Conservation (phyloP, 2,329 filamentous ascomycete genomes). For the Hyphodiscus sp. region DNA sequence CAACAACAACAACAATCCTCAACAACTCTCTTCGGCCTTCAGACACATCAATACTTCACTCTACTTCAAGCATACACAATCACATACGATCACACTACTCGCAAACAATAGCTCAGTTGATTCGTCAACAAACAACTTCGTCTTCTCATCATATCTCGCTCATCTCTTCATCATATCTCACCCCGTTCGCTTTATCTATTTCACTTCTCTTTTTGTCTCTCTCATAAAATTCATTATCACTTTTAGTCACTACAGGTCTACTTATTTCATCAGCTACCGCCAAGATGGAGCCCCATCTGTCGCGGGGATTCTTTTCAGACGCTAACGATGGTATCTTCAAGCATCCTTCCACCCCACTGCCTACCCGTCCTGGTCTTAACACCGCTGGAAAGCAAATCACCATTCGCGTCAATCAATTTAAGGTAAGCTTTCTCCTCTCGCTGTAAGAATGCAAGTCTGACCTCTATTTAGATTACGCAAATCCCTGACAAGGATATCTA, state of each 20-base stretch:
- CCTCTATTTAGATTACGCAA: slow-evolving; percentile 38
- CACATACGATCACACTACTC: too few relatives aligned
- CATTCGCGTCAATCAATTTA: slow-evolving; percentile 67
- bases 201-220: background rate
- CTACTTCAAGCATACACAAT: background rate
- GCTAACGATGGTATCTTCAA: slow-evolving; percentile 18
- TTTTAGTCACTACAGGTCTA: slow-evolving; percentile 2
- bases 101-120: slow-evolving; percentile 4
- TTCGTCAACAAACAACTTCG: slow-evolving; percentile 13
- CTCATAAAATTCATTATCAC: slow-evolving; percentile 2
- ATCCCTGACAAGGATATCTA: slow-evolving; percentile 58
- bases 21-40: too few relatives aligned
- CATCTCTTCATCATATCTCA: background rate
- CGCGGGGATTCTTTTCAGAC: slow-evolving; percentile 20
- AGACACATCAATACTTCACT: background rate
- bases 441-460: too few relatives aligned
- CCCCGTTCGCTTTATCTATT: background rate
- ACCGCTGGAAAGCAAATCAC: slow-evolving; percentile 47
- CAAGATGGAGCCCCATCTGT: slow-evolving; percentile 26
- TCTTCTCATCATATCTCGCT: slow-evolving; percentile 6
- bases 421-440: slow-evolving; percentile 21
- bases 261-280: background rate
- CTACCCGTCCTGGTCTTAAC: slow-evolving; percentile 50
- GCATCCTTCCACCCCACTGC: slow-evolving; percentile 18
- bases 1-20: too few relatives aligned